Conservation (phyloP, 805 yeast genomes). For the Metschnikowia lochheadii region DNA sequence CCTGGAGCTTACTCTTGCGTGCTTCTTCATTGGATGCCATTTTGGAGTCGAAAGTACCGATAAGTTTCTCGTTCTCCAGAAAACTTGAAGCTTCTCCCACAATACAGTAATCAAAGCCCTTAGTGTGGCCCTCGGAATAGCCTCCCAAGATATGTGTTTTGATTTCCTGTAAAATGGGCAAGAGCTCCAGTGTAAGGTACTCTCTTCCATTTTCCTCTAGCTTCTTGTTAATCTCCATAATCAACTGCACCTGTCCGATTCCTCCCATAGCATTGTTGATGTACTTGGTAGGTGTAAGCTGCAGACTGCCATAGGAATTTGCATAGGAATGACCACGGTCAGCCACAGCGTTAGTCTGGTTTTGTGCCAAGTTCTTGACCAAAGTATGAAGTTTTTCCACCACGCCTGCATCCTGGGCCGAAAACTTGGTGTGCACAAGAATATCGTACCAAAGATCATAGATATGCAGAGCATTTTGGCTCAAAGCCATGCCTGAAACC, state of each 20-base stretch:
- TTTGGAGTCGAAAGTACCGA: slow-evolving; percentile 27
- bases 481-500: slow-evolving; percentile 66
- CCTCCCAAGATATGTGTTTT: slow-evolving; percentile 42
- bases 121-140: slow-evolving; percentile 5
- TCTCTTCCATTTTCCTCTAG: slow-evolving; percentile 39
- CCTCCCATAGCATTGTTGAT: slow-evolving; percentile 67
- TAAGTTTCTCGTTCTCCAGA: slow-evolving; percentile 30
- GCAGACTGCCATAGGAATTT: slow-evolving; percentile 58
- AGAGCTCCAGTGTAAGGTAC: slow-evolving; percentile 42
- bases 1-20: slow-evolving; percentile 14
- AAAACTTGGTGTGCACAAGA: slow-evolving; percentile 64
- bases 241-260: slow-evolving; percentile 69
- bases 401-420: slow-evolving; percentile 35
- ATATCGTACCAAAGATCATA: slow-evolving; percentile 66
- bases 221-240: slow-evolving; percentile 53
- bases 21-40: slow-evolving; percentile 16
- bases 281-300: slow-evolving; percentile 54
- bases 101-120: slow-evolving; percentile 47
- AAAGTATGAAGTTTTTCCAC: slow-evolving; percentile 67
- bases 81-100: slow-evolving; percentile 53
- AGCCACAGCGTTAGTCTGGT: slow-evolving; percentile 73
- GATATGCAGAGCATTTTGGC: slow-evolving; percentile 56
- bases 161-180: slow-evolving; percentile 60
- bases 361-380: slow-evolving; percentile 69
- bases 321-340: slow-evolving; percentile 89